Conservation (phyloP, 768 basidiomycete genomes). For the Kwoniella botswanensis region DNA sequence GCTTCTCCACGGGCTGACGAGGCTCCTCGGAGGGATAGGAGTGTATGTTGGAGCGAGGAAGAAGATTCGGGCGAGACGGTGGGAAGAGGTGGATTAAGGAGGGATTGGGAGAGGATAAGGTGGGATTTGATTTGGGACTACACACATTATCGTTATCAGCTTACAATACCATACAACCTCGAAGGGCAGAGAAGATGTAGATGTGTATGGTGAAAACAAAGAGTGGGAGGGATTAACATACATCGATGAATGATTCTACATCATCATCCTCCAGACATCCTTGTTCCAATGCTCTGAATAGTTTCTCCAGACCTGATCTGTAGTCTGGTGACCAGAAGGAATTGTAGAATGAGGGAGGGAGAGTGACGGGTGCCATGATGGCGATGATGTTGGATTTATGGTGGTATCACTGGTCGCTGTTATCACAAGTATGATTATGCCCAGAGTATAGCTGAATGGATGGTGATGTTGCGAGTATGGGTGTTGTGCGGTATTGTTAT, state of each 20-base stretch:
- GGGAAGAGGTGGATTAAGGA: constrained; percentile 65
- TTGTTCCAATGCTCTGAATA: constrained; percentile 80
- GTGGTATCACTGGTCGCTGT: too few relatives aligned
- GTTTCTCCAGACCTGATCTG: constrained; percentile 76
- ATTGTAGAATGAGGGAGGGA: constrained; percentile 86
- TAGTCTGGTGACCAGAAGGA: constrained; percentile 97
- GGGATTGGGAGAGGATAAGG: constrained; percentile 65
- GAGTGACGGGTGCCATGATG: constrained; percentile 80
- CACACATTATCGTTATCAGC: too few relatives aligned
- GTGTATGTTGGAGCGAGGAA: constrained; percentile 42
- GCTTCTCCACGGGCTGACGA: constrained; percentile 68
- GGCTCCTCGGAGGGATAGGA: constrained; percentile 42
- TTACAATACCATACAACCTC: too few relatives aligned
- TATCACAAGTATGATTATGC: not conserved
- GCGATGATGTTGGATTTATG: not conserved
- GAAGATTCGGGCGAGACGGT: constrained; percentile 32
- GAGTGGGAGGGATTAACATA: constrained; percentile 56
- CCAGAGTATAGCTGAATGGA: not conserved
- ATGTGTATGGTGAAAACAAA: not conserved
- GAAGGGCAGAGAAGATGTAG: too few relatives aligned
- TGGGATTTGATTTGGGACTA: constrained; percentile 78
- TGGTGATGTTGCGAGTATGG: not conserved
- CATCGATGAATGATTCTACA: constrained; percentile 79
- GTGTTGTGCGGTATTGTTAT: not conserved
- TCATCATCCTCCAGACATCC: constrained; percentile 83